Conservation (phyloP, 2,329 filamentous ascomycete genomes). For the Cercospora janseana region DNA sequence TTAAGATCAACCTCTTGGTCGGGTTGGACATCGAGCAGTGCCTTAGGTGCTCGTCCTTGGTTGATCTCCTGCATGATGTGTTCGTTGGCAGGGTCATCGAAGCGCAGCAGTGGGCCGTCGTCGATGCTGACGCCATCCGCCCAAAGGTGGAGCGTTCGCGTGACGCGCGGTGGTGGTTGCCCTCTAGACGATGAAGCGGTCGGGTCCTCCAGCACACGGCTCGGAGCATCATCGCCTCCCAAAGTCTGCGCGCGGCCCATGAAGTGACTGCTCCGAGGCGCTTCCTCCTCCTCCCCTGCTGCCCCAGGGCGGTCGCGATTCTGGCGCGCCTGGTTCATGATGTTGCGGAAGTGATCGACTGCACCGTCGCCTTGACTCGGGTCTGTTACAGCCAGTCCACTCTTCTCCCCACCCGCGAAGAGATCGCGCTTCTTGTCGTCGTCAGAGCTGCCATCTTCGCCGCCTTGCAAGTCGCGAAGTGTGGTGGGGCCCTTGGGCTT, state of each 20-base stretch:
- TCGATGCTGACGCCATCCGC: slow-evolving; percentile 81
- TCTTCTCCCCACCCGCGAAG: slow-evolving; percentile 85
- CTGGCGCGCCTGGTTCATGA: slow-evolving; percentile 49
- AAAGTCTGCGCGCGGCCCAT: slow-evolving; percentile 71
- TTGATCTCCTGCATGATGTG: slow-evolving; percentile 73
- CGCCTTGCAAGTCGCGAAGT: slow-evolving; percentile 48
- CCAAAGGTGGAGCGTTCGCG: slow-evolving; percentile 75
- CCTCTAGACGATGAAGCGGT: slow-evolving; percentile 39
- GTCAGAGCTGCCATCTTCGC: slow-evolving; percentile 59
- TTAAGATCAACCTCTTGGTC: slow-evolving; percentile 78
- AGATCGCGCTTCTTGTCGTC: slow-evolving; percentile 65
- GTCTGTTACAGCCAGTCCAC: slow-evolving; percentile 66
- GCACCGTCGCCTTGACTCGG: slow-evolving; percentile 48
- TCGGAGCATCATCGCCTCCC: slow-evolving; percentile 73
- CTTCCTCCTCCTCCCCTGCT: slow-evolving; percentile 46
- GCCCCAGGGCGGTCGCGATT: slow-evolving; percentile 59
- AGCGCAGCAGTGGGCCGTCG: slow-evolving; percentile 73
- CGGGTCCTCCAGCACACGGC: slow-evolving; percentile 65
- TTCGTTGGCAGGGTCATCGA: slow-evolving; percentile 74
- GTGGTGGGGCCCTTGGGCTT: slow-evolving; percentile 42
- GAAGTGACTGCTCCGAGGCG: slow-evolving; percentile 51
- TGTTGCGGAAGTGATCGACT: slow-evolving; percentile 51
- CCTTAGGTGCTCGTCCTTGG: slow-evolving; percentile 70
- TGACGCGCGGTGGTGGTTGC: slow-evolving; percentile 51
- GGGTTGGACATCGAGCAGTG: slow-evolving; percentile 72